Base-by-base conservation (phyloP, 2,329 filamentous ascomycete genomes). In the Colletotrichum godetiae region DNA sequence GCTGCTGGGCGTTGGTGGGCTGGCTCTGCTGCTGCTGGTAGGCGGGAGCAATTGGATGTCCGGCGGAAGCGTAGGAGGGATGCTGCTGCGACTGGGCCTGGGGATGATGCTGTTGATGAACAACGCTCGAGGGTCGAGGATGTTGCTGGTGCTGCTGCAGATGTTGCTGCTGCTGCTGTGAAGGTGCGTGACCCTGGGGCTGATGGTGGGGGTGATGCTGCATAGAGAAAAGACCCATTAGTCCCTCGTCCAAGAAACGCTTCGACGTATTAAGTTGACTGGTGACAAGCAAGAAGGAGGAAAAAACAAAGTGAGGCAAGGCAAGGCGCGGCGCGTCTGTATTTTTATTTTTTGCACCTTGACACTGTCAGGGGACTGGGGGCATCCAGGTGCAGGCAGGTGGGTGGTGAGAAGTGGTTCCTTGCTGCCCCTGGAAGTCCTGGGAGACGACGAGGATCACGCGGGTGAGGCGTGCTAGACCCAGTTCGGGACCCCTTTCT, bases 181-280 rank as follows among this genome's bases (percentile, higher is more conserved):
- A 84, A 84, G 88, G 86, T 79, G 91, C 90, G 84, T 92, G 91
- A 89, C 92, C 92, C 87, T 93, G 91, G 84, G 91, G 91, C 82
- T 90, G 86, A 83, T 92, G 90, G 87, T 93, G 92, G 86, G 91
- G 89, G 87, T 93, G 92, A 89, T 94, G 92, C 92, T 94, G 90
- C 88, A 90, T 89, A 87, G 85, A 88, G 85, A 87, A 86, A 83
- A 88, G 83, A 85, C 86, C 85, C 85, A 89, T 90, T 88, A 90
- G 88, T 89, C 78, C 81, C 79, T 76, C 60, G 73, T 74, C 72
- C 67, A 69, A 64, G 66, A 82, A 82, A 82, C 77, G 78, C 79
- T 79, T 82, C 78, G 79, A 81, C 76, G 71, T 75, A 72, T 74
- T 67, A 67, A 73, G 67, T 67, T 74, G 70, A 62, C 57, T 74